A percentile compares a stretch with the other conserved stretches of the same genome.
Conservation (phyloP, 73 alveolate species). For the Paramecium bursaria region DNA sequence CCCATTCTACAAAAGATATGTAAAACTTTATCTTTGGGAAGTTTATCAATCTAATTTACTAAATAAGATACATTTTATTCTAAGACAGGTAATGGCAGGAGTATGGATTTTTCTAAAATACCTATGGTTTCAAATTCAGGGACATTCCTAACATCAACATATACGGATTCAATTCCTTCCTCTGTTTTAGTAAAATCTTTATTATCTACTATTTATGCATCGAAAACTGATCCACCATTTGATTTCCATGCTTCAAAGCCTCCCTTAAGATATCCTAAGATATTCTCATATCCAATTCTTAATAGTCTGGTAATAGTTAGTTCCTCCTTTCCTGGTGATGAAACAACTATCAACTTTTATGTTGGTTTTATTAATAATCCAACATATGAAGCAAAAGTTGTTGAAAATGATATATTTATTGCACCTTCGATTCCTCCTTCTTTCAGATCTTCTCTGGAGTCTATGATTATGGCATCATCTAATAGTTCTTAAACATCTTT, state of each 20-base stretch:
- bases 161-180: conserved; percentile 4
- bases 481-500: conserved; percentile 33
- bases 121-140: conserved; percentile 50
- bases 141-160: conserved; percentile 60
- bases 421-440: conserved; percentile 65
- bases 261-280: conserved; percentile 68
- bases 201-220: background rate
- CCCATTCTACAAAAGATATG: conserved; percentile 61
- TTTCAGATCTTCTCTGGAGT: conserved; percentile 36
- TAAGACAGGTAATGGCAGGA: conserved; percentile 44
- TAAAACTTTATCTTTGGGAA: conserved; percentile 68
- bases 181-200: conserved; percentile 34
- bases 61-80: conserved; percentile 23
- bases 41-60: conserved; percentile 25
- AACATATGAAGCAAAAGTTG: conserved; percentile 68
- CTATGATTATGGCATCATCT: conserved; percentile 21
- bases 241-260: conserved; percentile 62
- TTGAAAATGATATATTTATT: conserved; percentile 52
- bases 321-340: conserved; percentile 71
- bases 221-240: conserved; percentile 20
- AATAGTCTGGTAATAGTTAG: conserved; percentile 64
- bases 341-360: conserved; percentile 51
- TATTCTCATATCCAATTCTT: conserved; percentile 71
- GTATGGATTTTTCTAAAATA: conserved; percentile 4
- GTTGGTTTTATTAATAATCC: conserved; percentile 68